These are phyloP conservation scores for Trichoderma atroviride DNA, from an alignment of 2,329 filamentous ascomycete species.

Conservation along the genomic window DNA sequence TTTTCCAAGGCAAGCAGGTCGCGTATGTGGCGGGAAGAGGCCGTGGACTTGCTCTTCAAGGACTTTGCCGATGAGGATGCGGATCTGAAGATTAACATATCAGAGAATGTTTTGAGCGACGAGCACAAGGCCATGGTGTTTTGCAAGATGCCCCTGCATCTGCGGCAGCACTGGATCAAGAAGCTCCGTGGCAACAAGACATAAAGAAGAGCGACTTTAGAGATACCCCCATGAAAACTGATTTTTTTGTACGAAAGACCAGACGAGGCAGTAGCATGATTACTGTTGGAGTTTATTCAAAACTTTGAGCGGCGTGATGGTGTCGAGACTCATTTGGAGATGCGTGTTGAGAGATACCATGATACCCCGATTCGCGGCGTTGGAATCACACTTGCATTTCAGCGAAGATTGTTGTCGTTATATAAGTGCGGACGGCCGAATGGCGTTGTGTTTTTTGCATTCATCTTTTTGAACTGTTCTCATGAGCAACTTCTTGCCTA, in stretches of 20 bases:
- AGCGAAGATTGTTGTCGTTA: constrained; percentile 26
- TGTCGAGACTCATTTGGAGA: constrained; percentile 24
- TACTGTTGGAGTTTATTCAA: constrained; percentile 11
- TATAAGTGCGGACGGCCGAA: constrained; percentile 21
- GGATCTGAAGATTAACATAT: constrained; percentile 62
- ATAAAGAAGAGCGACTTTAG: background rate
- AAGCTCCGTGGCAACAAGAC: constrained; percentile 51
- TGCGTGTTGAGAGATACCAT: constrained; percentile 28
- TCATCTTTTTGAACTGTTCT: constrained; percentile 8
- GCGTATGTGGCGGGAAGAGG: constrained; percentile 58
- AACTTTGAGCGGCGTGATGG: constrained; percentile 21
- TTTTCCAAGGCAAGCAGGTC: constrained; percentile 44
- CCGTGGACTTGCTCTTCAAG: constrained; percentile 61
- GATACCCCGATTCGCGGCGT: constrained; percentile 35
- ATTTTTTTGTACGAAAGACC: constrained; percentile 7
- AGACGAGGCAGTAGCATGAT: background rate
- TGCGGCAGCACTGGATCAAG: constrained; percentile 61
- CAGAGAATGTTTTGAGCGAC: constrained; percentile 60
- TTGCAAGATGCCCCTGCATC: constrained; percentile 59
- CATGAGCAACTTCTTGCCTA: constrained; percentile 15
- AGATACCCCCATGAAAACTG: constrained; percentile 4
- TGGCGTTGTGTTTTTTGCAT: constrained; percentile 25
- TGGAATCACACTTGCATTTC: constrained; percentile 28
- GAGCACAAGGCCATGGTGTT: constrained; percentile 64
- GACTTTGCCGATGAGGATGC: constrained; percentile 61